These are phyloP conservation scores for Eutrema heterophyllum DNA, from an alignment of 345 rosid species.

Conservation along the genomic window DNA sequence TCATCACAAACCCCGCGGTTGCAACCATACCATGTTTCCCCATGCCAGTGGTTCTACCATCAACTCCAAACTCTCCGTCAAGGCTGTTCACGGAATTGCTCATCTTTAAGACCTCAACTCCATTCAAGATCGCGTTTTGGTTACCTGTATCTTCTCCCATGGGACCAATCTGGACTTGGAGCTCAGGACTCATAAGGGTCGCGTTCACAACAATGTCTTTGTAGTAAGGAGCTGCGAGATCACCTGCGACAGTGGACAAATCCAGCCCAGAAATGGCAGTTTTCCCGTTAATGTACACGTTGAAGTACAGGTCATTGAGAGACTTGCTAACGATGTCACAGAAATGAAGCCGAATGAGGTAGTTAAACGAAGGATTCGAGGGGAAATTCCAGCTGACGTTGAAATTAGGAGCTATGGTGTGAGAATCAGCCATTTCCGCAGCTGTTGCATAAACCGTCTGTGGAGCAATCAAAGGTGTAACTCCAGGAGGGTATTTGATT, in stretches of 20 bases:
- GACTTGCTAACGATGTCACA: constrained; percentile 76
- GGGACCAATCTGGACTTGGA: constrained; percentile 59
- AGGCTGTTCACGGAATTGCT: constrained; percentile 67
- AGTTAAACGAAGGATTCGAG: constrained; percentile 47
- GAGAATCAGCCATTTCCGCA: constrained; percentile 50
- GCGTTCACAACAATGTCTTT: constrained; percentile 68
- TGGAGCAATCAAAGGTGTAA: constrained; percentile 65
- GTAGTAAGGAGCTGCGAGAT: constrained; percentile 52
- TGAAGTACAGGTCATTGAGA: constrained; percentile 62
- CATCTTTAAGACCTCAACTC: constrained; percentile 70
- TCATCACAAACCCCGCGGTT: constrained; percentile 78
- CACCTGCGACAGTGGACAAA: constrained; percentile 44
- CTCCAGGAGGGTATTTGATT: constrained; percentile 43
- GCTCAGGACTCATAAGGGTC: constrained; percentile 38
- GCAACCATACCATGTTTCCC: constrained; percentile 49
- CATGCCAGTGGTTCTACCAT: constrained; percentile 35
- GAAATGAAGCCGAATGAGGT: constrained; percentile 66
- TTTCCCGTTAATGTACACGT: constrained; percentile 62
- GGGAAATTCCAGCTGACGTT: constrained; percentile 67
- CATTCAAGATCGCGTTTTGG: constrained; percentile 60
- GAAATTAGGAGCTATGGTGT: constrained; percentile 42
- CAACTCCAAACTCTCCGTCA: constrained; percentile 75
- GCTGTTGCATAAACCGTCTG: constrained; percentile 60
- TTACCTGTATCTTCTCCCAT: constrained; percentile 49
- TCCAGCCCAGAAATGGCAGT: constrained; percentile 64